Base-by-base conservation (phyloP, 805 yeast species). In the Sungouiozyma ichnusensis region DNA sequence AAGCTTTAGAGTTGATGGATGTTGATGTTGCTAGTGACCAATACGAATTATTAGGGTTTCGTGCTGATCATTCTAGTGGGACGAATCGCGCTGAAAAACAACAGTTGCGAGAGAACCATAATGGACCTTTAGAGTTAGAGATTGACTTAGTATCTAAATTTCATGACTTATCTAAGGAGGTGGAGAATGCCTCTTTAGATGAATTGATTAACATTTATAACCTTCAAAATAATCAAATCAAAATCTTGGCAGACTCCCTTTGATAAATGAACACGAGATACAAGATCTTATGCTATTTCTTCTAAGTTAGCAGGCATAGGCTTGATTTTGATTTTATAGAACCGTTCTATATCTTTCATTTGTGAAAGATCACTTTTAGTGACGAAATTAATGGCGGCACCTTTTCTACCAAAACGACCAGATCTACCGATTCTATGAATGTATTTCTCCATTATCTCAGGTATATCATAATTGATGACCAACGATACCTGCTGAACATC, bases 341-440 rank as follows among this genome's bases (percentile, higher is more conserved):
- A 85, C 64, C 73, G 81, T 71, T 90, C 97, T 51, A 92, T 79
- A 64, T 84, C 95, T 62, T 82, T 79, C 70, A 88, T 71, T 60
- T 74, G 74, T 50, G 74, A 72, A 50, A 73, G 73, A 63, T 90
- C 97, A 43, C 79, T 79, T 48, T 72, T 74, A 40, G 97, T 88
- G 55, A 88, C 81, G 60, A 90, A 84, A 73, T 88, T 92, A 63
- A 90, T 84, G 48, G 97, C 97, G 48, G 85, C 90, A 73, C 98
- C 98, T 71, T 88, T 90, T 67, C 98, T 79, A 64, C 98, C 98
- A 73, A 90, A 90, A 67, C 98, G 81, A 60, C 98, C 98, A 55
- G 94, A 85, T 71, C 98, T 80, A 66, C 98, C 98, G 58, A 90
- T 94, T 71, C 98, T 78, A 71, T 90, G 98, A 58, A 90, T 83